Evolutionary conservation across 2,329 filamentous ascomycete species (phyloP), one percentile per base, ranked within the genome.

Genomic region (Alternaria consortialis): DNA sequence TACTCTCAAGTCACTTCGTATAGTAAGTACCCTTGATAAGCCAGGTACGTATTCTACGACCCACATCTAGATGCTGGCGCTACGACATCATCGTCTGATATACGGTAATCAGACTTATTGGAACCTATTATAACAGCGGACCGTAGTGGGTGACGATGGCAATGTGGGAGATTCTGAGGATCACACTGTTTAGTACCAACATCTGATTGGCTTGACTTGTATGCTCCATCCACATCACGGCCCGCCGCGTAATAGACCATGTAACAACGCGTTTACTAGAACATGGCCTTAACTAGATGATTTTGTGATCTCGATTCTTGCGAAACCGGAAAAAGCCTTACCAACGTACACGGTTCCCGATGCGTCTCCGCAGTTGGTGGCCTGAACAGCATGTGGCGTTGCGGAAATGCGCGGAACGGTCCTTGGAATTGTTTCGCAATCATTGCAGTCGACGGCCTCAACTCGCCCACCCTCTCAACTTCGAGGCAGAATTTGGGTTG

Each of bases 181-280:
- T 20, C 20, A 54, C 27, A 2, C 25, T 11, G 39, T n/a, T 17
- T 23, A 20, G 46, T n/a, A 23, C 43, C 20, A 56, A 20, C n/a
- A 37, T n/a, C 25, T 31, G 34, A 40, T 47, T 50, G 43, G 53
- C 13, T n/a, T 6, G 3, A 39, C 17, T 5, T 23, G 17, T 17
- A 7, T 23, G 6, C 13, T 8, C 23, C 17, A 39, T 50, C 25
- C 34, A 56, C 53, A 31, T 37, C 17, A 13, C 53, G 53, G 53
- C 53, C 53, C 53, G 53, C 50, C 43, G 53, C 43, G 43, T 25
- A 40, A 15, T 25, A 50, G 32, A 29, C 34, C 43, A 31, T 27
- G 36, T n/a, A 40, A 27, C 34, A 17, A 9, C 36, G 34, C 20
- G 6, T 15, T 48, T 48, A 32, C n/a, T 39, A 55, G 31, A 55